Evolutionary conservation across 176 grass and related monocot species (phyloP), one percentile per base, ranked within the genome.

Genomic region (Phoenix roebelenii): DNA sequence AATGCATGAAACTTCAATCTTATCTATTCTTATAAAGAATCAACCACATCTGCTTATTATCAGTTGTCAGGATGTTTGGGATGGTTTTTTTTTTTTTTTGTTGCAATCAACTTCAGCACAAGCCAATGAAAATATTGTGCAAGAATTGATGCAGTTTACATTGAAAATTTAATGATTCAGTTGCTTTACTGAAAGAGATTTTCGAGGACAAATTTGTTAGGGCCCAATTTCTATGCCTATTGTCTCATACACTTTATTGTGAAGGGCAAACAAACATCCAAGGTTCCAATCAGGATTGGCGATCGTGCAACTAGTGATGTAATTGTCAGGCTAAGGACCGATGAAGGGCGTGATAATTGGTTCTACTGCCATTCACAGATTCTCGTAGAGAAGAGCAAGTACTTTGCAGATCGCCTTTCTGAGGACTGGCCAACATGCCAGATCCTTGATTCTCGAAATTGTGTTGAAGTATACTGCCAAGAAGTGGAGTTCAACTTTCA

Each of bases 381-480:
- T 23, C 81, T 91, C 59, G 62, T 75, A 44, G 78, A 85, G 22
- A 81, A 79, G 14, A 91, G 93, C 72, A 79, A 62, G 39, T 97
- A 91, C 68, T 91, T 97, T 60, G 84, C 83, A 26, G 76, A 88
- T 54, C 83, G 93, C 50, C 93, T 97, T 12, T 97, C 93, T 49
- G 67, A 91, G 54, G 76, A 76, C 69, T 97, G 93, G 87, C 87
- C 87, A 10, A 97, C 93, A 16, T 91, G 84, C 80, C 93, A 97
- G 75, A 97, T 97, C 53, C 84, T 97, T 49, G 87, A 82, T 64
- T 91, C 87, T 0, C 84, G 87, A 18, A 85, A 91, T 66, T 83
- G 73, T 60, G 84, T 91, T 55, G 93, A 97, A 51, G 87, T 91
- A 51, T 65, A 85, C 54, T 91, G 93, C 59, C 18, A 65, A 29